Evolutionary conservation across 192 early-diverging fungal genomes (phyloP).

Genomic region (Haplosporangium gracile): DNA sequence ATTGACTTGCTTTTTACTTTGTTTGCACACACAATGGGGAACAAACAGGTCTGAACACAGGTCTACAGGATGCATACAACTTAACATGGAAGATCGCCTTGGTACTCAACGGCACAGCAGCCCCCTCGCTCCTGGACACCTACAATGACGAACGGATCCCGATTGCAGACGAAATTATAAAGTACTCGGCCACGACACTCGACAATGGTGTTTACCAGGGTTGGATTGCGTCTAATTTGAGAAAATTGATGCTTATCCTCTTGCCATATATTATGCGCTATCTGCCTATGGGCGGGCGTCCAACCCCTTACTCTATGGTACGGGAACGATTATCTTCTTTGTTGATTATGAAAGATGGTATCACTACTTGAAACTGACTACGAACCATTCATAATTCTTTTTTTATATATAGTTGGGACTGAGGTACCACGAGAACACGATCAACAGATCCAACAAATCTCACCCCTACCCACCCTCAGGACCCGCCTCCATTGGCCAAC

Average conservation of each 20-base stretch:
- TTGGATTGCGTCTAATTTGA: not conserved
- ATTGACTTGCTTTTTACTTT: not conserved
- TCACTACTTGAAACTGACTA: not conserved
- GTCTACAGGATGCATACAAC: constrained; percentile 63
- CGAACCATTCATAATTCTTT: no score
- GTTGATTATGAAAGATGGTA: not conserved
- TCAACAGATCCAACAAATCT: not conserved
- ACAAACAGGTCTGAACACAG: constrained; percentile 56
- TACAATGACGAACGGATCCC: constrained; percentile 43
- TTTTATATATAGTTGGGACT: constrained; percentile 12
- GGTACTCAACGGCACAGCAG: constrained; percentile 39
- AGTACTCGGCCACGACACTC: not conserved
- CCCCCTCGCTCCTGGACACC: constrained; percentile 45
- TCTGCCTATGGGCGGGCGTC: not conserved
- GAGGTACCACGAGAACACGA: constrained; percentile 16
- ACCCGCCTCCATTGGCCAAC: not conserved
- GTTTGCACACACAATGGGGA: not conserved
- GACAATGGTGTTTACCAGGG: not conserved
- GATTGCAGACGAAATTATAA: constrained; percentile 11
- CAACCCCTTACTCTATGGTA: constrained; percentile 19
- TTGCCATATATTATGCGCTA: not conserved
- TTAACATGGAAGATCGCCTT: constrained; percentile 64
- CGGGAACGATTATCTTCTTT: no score
- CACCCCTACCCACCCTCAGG: not conserved
- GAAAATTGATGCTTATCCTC: not conserved